A percentile compares a stretch with the other conserved stretches of the same genome.
Evolutionary conservation across 2,329 filamentous ascomycete genomes (phyloP).

Genomic region (Epichloe typhina): DNA sequence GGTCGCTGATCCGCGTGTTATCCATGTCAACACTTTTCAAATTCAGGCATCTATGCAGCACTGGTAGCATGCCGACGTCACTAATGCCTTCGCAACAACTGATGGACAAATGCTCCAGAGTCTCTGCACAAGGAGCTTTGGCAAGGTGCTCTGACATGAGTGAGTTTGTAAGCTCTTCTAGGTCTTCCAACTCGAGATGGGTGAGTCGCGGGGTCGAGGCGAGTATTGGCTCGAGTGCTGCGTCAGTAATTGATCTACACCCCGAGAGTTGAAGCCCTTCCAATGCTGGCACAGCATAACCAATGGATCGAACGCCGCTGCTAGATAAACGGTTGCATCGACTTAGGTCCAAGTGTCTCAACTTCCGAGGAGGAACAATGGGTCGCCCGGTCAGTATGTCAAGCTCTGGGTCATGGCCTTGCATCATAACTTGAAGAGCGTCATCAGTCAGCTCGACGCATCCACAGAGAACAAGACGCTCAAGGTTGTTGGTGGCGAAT

Average conservation of each 20-base stretch:
- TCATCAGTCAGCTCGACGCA: conserved; percentile 69
- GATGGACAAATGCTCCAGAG: conserved; percentile 68
- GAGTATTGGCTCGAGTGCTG: conserved; percentile 57
- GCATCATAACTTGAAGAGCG: conserved; percentile 58
- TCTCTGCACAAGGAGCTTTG: conserved; percentile 57
- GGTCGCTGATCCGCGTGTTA: conserved; percentile 81
- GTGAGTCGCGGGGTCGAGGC: conserved; percentile 65
- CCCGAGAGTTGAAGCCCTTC: conserved; percentile 76
- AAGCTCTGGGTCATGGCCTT: conserved; percentile 62
- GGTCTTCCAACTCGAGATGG: conserved; percentile 80
- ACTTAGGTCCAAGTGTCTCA: conserved; percentile 77
- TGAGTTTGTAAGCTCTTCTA: conserved; percentile 62
- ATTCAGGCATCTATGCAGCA: conserved; percentile 61
- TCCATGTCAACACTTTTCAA: conserved; percentile 73
- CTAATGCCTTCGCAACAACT: conserved; percentile 82
- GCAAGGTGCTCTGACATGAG: conserved; percentile 61
- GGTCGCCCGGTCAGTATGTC: conserved; percentile 69
- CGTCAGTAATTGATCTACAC: conserved; percentile 61
- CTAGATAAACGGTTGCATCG: conserved; percentile 65
- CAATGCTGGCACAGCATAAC: conserved; percentile 61
- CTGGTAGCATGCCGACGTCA: conserved; percentile 69
- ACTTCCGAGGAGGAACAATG: conserved; percentile 60
- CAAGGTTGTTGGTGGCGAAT: conserved; percentile 68
- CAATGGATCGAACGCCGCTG: conserved; percentile 55
- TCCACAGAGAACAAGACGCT: conserved; percentile 69